Evolutionary conservation across 1,284 basidiomycete genomes (phyloP), one percentile per base, ranked within the genome.

Genomic region (Tylopilus sp.): DNA sequence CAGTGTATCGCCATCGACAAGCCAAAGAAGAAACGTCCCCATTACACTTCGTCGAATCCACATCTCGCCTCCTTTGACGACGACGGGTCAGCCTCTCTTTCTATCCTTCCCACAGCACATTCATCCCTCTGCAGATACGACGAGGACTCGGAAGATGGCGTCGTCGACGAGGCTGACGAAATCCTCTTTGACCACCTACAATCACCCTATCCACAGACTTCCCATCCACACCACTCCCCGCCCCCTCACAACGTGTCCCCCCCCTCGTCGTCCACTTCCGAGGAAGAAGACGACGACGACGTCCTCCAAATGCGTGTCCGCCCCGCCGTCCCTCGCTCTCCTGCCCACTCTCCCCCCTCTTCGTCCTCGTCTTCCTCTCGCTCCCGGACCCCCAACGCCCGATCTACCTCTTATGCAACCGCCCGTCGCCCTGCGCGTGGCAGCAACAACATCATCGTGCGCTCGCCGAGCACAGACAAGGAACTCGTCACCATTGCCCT

Each of bases 1-100:
- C 97, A 98, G 69, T 94, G 86, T 65, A 96, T 99, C 55, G 90
- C 96, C n/a, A 87, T 99, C 62, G 87, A 89, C 60, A 83, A 84
- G 60, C 84, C 82, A 1, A 72, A 74, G 53, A 59, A 59, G 58
- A 59, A 51, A 36, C 49, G 46, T 23, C 33, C 50, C 0, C 44
- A 39, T 19, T 53, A 38, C 39, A 23, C 58, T n/a, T 31, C 43
- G 1, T 41, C 53, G 19, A 39, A 51, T 45, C 46, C 50, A 18
- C 53, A 39, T 55, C 56, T 44, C 44, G 53, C 12, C 38, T 42
- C 33, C n/a, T 59, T 67, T 56, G 73, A 72, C 7, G 82, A 85
- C 60, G 81, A 84, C 55, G 82, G 82, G 83, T 85, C 55, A 63
- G 82, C 75, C 1, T 4, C 25, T 44, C 8, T 10, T 51, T 30